phyloP scores from a whole-genome alignment of 176 grass and related monocot species.

The Pharus latifolius region DNA sequence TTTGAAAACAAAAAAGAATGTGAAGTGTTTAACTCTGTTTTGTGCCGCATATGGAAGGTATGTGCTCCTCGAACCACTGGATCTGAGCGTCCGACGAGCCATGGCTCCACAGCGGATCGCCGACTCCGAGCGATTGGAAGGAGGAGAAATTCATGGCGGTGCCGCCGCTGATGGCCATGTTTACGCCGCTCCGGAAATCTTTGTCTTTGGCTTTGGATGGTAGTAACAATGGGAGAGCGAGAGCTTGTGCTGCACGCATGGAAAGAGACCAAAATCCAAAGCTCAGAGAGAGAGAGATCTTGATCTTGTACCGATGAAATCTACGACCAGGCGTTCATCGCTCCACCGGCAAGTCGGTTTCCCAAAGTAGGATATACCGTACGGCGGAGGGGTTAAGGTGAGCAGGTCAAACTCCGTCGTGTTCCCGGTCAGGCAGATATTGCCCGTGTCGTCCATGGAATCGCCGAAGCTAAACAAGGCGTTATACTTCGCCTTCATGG shows the following conservation, averaged over 20 bases:
- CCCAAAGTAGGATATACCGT: constrained; percentile 35
- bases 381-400: constrained; percentile 20
- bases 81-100: constrained; percentile 21
- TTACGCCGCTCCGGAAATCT: constrained; percentile 20
- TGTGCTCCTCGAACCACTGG: constrained; percentile 27
- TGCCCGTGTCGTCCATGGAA: constrained; percentile 32
- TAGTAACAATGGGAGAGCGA: constrained; percentile 29
- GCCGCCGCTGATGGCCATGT: constrained; percentile 33
- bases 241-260: constrained; percentile 8
- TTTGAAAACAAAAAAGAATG: background rate
- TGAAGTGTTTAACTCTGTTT: background rate
- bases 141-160: constrained; percentile 30
- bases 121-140: constrained; percentile 6
- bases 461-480: constrained; percentile 45
- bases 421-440: constrained; percentile 16
- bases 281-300: background rate
- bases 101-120: constrained; percentile 15
- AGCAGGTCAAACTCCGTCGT: constrained; percentile 1
- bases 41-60: constrained; percentile 30
- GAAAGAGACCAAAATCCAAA: background rate
- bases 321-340: constrained; percentile 30
- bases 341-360: constrained; percentile 30
- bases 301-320: constrained; percentile 31
- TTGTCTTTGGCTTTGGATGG: constrained; percentile 20
- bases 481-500: background rate